Conservation (phyloP, 768 basidiomycete species). For the Cystobasidium tubakii region DNA sequence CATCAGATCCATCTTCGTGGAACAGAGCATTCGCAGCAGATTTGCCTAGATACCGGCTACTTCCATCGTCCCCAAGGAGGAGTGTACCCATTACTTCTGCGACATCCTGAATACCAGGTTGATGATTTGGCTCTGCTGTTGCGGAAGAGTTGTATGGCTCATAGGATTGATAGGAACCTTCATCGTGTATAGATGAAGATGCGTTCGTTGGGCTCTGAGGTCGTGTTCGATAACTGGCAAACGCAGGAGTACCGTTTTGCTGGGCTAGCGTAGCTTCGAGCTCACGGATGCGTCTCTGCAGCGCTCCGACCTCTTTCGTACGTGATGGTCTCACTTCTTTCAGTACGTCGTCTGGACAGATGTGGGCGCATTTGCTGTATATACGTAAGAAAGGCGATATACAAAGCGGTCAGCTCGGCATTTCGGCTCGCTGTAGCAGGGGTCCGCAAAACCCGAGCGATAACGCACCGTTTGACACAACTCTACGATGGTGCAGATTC, state of each 20-base stretch:
- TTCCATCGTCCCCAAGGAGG: constrained; percentile 34
- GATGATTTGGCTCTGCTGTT: background rate
- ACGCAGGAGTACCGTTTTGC: background rate
- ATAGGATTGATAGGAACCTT: background rate
- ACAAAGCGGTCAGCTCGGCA: background rate
- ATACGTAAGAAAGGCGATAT: background rate
- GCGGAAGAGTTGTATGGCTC: background rate
- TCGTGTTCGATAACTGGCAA: background rate
- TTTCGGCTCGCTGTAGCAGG: background rate
- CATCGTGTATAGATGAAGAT: background rate
- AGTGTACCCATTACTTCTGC: constrained; percentile 36
- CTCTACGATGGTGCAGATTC: constrained; percentile 20
- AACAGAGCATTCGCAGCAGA: constrained; percentile 28
- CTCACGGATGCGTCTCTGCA: constrained; percentile 28
- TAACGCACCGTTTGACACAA: constrained; percentile 28
- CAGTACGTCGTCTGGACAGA: constrained; percentile 35
- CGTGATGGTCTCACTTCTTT: constrained; percentile 35
- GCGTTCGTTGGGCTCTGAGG: background rate
- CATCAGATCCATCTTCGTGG: constrained; percentile 29
- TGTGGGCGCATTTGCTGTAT: constrained; percentile 33
- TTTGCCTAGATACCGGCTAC: constrained; percentile 27
- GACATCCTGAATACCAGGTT: constrained; percentile 26
- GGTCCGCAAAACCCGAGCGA: background rate
- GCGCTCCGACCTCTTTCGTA: constrained; percentile 19
- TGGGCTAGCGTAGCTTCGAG: constrained; percentile 1